phyloP scores from a whole-genome alignment of 2,329 filamentous ascomycete species.

The Talaromyces albobiverticillius region DNA sequence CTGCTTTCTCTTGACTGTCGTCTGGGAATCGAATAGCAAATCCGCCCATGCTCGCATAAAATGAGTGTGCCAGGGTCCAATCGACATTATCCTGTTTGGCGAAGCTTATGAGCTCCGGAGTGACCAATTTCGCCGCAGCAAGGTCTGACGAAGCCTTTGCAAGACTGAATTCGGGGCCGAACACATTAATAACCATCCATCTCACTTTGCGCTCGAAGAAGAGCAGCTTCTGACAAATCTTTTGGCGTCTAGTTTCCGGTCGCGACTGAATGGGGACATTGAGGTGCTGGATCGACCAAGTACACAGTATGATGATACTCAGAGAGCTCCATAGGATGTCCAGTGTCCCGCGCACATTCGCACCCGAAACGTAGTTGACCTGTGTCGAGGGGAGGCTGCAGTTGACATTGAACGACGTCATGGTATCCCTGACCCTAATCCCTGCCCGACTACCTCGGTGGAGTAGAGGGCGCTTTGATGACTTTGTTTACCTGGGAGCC shows the following conservation, averaged over 20 bases:
- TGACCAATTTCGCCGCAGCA: not conserved
- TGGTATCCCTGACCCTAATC: too few species aligned
- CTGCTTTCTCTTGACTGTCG: not conserved
- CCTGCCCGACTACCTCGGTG: too few species aligned
- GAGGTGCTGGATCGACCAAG: not conserved
- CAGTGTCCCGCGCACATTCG: not conserved
- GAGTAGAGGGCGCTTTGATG: too few species aligned
- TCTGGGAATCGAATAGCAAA: conserved; percentile 8
- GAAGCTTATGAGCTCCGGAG: not conserved
- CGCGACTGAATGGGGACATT: not conserved
- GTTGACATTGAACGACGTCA: not conserved
- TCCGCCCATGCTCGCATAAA: conserved; percentile 17
- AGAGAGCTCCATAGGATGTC: not conserved
- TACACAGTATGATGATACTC: not conserved
- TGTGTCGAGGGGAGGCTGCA: not conserved
- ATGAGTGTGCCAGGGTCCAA: conserved; percentile 15
- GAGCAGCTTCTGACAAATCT: not conserved
- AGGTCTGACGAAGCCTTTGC: not conserved
- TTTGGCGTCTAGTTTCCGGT: not conserved
- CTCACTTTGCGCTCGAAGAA: not conserved
- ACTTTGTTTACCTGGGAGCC: too few species aligned
- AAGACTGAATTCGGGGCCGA: not conserved
- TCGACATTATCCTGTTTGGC: not conserved
- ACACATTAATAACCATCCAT: not conserved
- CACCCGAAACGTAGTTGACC: not conserved